Base-by-base conservation (phyloP, 257 asterid species). In the Oldenlandia corymbosa region DNA sequence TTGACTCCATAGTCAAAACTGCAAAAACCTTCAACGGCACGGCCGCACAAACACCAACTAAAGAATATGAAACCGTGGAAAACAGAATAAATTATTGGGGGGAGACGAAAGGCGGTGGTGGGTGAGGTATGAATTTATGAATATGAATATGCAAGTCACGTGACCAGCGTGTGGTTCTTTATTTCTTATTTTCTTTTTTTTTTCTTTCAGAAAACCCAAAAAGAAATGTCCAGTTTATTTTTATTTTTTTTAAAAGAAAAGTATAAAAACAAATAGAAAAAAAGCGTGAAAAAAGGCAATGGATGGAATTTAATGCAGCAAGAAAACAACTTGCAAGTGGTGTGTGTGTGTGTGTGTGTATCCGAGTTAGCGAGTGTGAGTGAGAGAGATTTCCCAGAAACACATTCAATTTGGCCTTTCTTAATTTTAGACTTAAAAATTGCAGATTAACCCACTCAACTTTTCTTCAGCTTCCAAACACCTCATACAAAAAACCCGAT, bases 301-400 rank as follows among this genome's bases (percentile, higher is more conserved):
- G 55, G 52, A 70, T 71, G 84, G 79, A 75, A 60, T 77, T 87
- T 64, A 85, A 84, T 81, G 93, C 81, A 62, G 68, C 46, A 62
- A 54, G 47, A 6, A 51, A 30, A 3, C 57, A 36, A 37, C 52
- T 37, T 26, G 66, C 17, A 13, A 61, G 10, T 31, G 61, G 9
- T 58, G 10, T 16, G 61, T 56, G 52, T 24, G 53, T 14, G 21
- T 7, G 16, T 45, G 20, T 45, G 50, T 45, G 17, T 45, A 45
- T 45, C 50, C 18, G 50, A 43, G 39, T 49, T 39, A 54, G 64
- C 64, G 26, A 58, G 62, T 65, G 39, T 34, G 39, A 34, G 39
- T 34, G 4, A 4, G 39, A n/a, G n/a, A n/a, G n/a, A n/a, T 34
- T 34, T 62, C 59, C 53, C 39, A 43, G 55, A 57, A 20, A 34